Evolutionary conservation across 768 basidiomycete species (phyloP).

Genomic region (Suillus americanus): DNA sequence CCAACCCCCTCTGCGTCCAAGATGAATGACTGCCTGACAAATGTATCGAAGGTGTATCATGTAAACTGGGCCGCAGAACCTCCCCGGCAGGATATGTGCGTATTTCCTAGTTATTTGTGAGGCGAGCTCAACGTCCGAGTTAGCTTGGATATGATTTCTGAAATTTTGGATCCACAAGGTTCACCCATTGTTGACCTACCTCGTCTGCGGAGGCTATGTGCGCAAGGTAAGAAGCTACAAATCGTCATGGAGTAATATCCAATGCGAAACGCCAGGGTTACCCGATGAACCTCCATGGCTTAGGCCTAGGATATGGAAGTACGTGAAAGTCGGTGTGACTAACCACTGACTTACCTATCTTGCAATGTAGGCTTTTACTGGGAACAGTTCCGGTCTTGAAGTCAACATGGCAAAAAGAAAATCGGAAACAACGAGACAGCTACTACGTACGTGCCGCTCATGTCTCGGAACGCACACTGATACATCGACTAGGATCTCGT

Average conservation of each 20-base stretch:
- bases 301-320: conserved; percentile 80
- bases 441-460: conserved; percentile 62
- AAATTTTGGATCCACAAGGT: conserved; percentile 53
- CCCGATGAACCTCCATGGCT: conserved; percentile 76
- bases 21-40: conserved; percentile 55
- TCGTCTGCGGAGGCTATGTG: conserved; percentile 55
- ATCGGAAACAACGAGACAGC: conserved; percentile 58
- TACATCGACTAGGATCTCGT: conserved; percentile 58
- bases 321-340: conserved; percentile 23
- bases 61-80: conserved; percentile 65
- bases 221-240: conserved; percentile 47
- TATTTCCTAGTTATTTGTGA: conserved; percentile 4
- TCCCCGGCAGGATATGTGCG: conserved; percentile 62
- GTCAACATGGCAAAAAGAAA: conserved; percentile 56
- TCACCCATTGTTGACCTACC: conserved; percentile 55
- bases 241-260: not conserved
- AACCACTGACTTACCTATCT: conserved; percentile 11
- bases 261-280: conserved; percentile 46
- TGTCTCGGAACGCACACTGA: conserved; percentile 7
- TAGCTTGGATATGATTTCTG: conserved; percentile 49
- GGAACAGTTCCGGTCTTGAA: conserved; percentile 61
- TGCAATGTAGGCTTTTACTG: conserved; percentile 51
- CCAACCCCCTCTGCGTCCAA: conserved; percentile 55
- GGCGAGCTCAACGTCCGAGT: conserved; percentile 8
- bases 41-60: conserved; percentile 51